These are phyloP conservation scores for Osmanthus fragrans DNA, from an alignment of 257 asterid species.

Conservation along the genomic window DNA sequence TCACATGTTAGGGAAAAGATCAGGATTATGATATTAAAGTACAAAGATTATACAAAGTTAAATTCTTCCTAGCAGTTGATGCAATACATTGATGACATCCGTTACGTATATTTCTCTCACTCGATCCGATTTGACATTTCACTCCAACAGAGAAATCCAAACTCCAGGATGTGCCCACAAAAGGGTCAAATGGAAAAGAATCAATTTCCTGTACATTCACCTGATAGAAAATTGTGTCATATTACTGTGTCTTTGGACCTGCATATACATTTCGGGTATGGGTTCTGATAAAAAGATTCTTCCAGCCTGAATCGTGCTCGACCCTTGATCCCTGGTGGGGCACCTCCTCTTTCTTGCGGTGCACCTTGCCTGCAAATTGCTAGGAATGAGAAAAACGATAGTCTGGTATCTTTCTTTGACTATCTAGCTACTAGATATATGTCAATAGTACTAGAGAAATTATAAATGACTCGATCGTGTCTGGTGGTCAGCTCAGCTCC, in stretches of 20 bases:
- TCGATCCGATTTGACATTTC: neutral
- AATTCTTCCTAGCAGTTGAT: neutral
- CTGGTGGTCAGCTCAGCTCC: no score
- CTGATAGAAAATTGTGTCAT: conserved; percentile 15
- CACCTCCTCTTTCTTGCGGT: conserved; percentile 71
- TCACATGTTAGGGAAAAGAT: neutral
- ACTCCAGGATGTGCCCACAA: neutral
- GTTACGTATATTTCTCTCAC: neutral
- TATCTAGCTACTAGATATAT: neutral
- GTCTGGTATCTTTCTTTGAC: neutral
- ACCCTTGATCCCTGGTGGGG: conserved; percentile 83
- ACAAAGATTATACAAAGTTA: neutral
- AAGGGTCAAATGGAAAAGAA: neutral
- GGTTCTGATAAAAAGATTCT: conserved; percentile 90
- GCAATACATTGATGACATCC: neutral
- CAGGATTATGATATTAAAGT: neutral
- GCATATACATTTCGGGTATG: conserved; percentile 94
- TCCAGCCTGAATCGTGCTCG: conserved; percentile 73
- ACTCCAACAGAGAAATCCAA: neutral
- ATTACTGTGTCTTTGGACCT: conserved; percentile 32
- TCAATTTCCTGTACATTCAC: neutral
- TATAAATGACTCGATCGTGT: neutral
- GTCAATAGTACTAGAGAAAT: neutral
- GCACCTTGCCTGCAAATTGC: conserved; percentile 63
- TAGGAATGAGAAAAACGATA: neutral